Conservation (phyloP, 768 basidiomycete species). For the Sarcodon sp. region DNA sequence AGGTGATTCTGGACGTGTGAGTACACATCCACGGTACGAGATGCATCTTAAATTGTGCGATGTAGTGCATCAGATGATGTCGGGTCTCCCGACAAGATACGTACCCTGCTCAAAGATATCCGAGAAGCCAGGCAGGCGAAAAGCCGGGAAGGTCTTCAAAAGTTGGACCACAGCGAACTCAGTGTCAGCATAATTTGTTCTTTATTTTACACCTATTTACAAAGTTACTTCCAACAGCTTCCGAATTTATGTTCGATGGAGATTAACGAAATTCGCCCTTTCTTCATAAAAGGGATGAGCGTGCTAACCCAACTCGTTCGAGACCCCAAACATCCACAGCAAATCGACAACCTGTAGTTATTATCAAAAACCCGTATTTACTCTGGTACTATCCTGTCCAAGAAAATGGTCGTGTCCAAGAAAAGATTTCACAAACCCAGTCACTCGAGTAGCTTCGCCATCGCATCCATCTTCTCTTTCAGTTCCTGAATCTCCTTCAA, state of each 20-base stretch:
- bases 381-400: too few species aligned
- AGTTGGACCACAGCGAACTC: conserved; percentile 71
- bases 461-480: conserved; percentile 25
- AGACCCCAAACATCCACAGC: conserved; percentile 9
- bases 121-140: conserved; percentile 94
- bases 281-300: conserved; percentile 76
- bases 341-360: not conserved
- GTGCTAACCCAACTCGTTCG: conserved; percentile 44
- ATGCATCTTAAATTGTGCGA: not conserved
- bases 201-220: not conserved
- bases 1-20: conserved; percentile 88
- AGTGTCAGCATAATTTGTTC: conserved; percentile 34
- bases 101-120: conserved; percentile 84
- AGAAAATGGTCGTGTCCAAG: too few species aligned
- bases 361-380: too few species aligned
- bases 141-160: conserved; percentile 71
- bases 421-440: conserved; percentile 3
- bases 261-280: conserved; percentile 87
- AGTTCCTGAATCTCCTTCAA: conserved; percentile 43
- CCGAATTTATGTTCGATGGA: conserved; percentile 84
- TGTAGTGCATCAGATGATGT: conserved; percentile 84
- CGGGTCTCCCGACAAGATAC: conserved; percentile 70
- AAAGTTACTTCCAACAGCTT: conserved; percentile 31
- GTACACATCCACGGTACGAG: conserved; percentile 15
- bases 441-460: conserved; percentile 23